Evolutionary conservation across 345 rosid species (phyloP), one percentile per base, ranked within the genome.

Genomic region (Carallia pectinifolia): DNA sequence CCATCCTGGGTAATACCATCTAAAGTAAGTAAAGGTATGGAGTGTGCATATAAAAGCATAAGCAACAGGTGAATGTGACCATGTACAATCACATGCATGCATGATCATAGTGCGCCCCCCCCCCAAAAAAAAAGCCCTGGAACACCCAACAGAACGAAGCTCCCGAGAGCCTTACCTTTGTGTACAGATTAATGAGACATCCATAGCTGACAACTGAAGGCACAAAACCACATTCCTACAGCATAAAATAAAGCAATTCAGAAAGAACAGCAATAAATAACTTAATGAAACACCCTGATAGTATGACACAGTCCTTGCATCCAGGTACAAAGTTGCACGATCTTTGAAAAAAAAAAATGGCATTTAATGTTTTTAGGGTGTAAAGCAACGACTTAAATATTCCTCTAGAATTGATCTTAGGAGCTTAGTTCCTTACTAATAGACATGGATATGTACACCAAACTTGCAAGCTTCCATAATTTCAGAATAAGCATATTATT

Each of bases 201-300:
- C 99, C 99, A 81, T 86, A 92, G 66, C 88, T 95, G 78, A 95
- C 83, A 72, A 95, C 83, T 50, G 97, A 82, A 69, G 96, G 97
- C 58, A 86, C 67, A 81, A 90, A 88, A 74, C 99, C 97, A 72
- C 92, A 90, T 89, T 95, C 97, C 98, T 93, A 67, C 44, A 80
- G 36, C 65, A 77, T 6, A 55, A 44, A 65, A 58, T 19, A 66
- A 13, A 67, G 61, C 16, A 50, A 55, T 62, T 63, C 67, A 69
- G 54, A 33, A 68, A 19, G 53, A 36, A 44, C 13, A 23, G 33
- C 1, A 30, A 29, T 38, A 30, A n/a, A 19, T 13, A 13, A 52
- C 31, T 5, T 54, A 6, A 13, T 23, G 18, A 37, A 54, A 16
- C 29, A 17, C 3, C n/a, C 8, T 27, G 33, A 34, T n/a, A n/a